phyloP scores from a whole-genome alignment of 176 grass and related monocot genomes.

The Stipa capillata region DNA sequence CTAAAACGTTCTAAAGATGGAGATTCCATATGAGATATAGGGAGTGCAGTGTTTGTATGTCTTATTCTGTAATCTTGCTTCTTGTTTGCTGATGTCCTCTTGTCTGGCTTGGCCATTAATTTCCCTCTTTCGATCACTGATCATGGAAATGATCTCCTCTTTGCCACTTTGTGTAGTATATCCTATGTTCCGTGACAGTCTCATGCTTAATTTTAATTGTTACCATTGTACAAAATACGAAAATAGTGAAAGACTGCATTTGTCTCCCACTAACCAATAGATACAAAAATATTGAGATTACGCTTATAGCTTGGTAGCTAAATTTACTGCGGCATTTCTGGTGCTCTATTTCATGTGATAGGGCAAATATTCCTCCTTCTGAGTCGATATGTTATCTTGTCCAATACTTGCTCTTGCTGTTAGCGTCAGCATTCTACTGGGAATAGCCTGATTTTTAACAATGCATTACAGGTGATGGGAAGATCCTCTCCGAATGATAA shows the following conservation, averaged over 20 bases:
- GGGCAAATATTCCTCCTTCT: not conserved
- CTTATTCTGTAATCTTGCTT: not conserved
- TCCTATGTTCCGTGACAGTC: not conserved
- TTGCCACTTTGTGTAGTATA: not conserved
- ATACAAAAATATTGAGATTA: not conserved
- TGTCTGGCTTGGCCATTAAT: not conserved
- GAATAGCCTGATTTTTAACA: conserved; percentile 7
- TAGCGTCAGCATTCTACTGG: conserved; percentile 1
- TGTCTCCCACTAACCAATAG: not conserved
- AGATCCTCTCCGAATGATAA: conserved; percentile 97
- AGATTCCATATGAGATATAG: not conserved
- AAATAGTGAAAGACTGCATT: not conserved
- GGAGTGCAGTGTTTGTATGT: not conserved
- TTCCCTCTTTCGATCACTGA: not conserved
- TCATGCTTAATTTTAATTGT: not conserved
- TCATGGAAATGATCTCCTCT: not conserved
- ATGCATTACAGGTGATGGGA: conserved; percentile 73
- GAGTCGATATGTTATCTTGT: not conserved
- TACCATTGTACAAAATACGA: not conserved
- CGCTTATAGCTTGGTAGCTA: conserved; percentile 10
- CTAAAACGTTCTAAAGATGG: not conserved
- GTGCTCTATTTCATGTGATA: conserved; percentile 5
- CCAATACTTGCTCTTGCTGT: not conserved
- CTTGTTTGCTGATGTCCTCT: not conserved
- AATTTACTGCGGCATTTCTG: not conserved